A percentile compares a stretch with the other conserved stretches of the same genome.
phyloP scores from a whole-genome alignment of 2,329 filamentous ascomycete genomes.

The Colletotrichum sidae region DNA sequence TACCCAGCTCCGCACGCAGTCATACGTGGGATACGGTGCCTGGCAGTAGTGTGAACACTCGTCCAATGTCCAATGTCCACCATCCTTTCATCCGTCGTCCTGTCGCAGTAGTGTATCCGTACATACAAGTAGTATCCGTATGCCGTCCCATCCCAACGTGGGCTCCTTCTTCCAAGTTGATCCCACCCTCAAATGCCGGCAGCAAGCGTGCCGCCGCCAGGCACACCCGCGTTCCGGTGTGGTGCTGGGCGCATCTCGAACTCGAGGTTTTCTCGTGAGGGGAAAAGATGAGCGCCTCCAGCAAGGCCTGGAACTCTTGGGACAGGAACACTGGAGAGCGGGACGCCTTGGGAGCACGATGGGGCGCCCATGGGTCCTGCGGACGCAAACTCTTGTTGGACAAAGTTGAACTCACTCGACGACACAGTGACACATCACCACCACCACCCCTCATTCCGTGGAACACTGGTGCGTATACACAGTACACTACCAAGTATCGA shows the following conservation, averaged over 20 bases:
- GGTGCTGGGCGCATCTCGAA: slow-evolving; percentile 10
- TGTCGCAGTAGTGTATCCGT: no score
- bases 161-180: neutral
- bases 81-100: no score
- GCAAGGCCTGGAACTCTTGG: slow-evolving; percentile 13
- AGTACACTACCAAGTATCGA: no score
- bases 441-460: no score
- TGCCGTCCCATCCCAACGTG: no score
- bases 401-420: neutral
- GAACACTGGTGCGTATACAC: no score
- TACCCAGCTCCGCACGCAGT: neutral
- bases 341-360: no score
- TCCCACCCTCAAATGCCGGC: slow-evolving; percentile 30
- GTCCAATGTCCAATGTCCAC: neutral
- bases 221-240: slow-evolving; percentile 22
- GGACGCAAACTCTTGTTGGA: slow-evolving; percentile 14
- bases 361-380: neutral
- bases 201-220: slow-evolving; percentile 19
- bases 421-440: slow-evolving; percentile 5
- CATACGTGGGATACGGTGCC: neutral
- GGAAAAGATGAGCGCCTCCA: neutral
- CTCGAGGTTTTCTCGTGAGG: neutral
- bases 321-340: neutral
- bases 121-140: no score
- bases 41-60: slow-evolving; percentile 5